Evolutionary conservation across 2,329 filamentous ascomycete genomes (phyloP).

Genomic region (Albifimbria verrucaria): DNA sequence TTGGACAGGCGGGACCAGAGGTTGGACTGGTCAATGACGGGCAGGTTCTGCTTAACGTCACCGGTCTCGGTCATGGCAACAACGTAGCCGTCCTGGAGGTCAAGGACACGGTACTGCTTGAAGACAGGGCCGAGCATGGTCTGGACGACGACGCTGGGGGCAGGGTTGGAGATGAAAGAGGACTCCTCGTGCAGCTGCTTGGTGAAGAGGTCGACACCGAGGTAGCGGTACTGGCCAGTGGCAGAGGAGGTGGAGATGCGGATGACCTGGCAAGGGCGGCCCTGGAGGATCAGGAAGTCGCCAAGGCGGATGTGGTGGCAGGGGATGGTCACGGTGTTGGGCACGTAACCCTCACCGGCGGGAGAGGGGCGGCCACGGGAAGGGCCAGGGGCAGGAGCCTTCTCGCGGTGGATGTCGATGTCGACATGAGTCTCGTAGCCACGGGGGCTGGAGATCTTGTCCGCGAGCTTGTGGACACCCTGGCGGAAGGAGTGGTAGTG

Average conservation of each 20-base stretch:
- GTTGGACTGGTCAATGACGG: slow-evolving; percentile 92
- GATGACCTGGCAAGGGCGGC: slow-evolving; percentile 99
- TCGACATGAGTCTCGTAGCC: slow-evolving; percentile 46
- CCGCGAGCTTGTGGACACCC: slow-evolving; percentile 54
- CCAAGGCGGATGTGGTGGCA: slow-evolving; percentile 99
- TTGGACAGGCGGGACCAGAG: slow-evolving; percentile 77
- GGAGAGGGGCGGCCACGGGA: slow-evolving; percentile 19
- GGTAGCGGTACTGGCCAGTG: slow-evolving; percentile 99
- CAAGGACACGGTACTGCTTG: slow-evolving; percentile 99
- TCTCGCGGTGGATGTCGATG: slow-evolving; percentile 36
- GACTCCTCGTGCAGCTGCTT: slow-evolving; percentile 99
- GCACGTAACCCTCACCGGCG: slow-evolving; percentile 35
- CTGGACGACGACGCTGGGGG: slow-evolving; percentile 94
- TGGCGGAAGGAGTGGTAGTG: slow-evolving; percentile 58
- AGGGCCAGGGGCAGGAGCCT: slow-evolving; percentile 21
- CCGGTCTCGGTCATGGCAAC: slow-evolving; percentile 99
- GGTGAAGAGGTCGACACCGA: slow-evolving; percentile 99
- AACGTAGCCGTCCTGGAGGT: slow-evolving; percentile 82
- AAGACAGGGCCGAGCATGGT: slow-evolving; percentile 99
- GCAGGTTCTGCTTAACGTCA: slow-evolving; percentile 94
- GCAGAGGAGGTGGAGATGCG: slow-evolving; percentile 97
- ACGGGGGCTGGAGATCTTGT: slow-evolving; percentile 48
- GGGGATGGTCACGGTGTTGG: slow-evolving; percentile 94
- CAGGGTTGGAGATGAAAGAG: slow-evolving; percentile 94
- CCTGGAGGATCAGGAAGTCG: slow-evolving; percentile 98